Base-by-base conservation (phyloP, 108 stramenopile species). In the Stephanodiscus triporus region DNA sequence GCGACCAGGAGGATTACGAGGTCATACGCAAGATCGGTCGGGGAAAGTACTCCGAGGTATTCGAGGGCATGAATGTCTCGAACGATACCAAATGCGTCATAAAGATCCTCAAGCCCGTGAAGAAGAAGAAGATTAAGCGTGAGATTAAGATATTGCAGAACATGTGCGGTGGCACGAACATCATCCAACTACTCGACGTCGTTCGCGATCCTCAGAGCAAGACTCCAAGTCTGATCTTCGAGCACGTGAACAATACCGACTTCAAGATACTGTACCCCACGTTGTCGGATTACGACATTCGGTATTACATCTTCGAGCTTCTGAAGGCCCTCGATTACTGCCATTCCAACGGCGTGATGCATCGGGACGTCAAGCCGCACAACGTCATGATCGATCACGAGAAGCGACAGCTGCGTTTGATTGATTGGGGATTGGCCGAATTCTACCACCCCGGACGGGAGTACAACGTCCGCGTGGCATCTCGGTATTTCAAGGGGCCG, bases 371-470 rank as follows among this genome's bases (percentile, higher is more conserved):
- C 65, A 99, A 99, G 85, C 99, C 99, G 17, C 98, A 99, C 90
- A 99, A 99, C 78, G 97, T 99, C 73, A 98, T 99, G 97, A 99
- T 99, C 77, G 98, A 99, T 83, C 98, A 99, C 78, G 97, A 97
- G 58, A 95, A 97, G 71, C 82, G 98, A 45, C 93, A 98, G 87
- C 87, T 99, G 32, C 89, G 99, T 26, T 83, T 99, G 47, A 99
- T 99, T 76, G 99, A 99, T 84, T 99, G 99, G 99, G 99, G 99
- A 30, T 89, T 99, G 53, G 99, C 99, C 1, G 99, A 99, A 84
- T 99, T 99, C 66, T 99, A 99, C 76, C 99, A 99, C 75, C 98
- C 97, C 4, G 99, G 99, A 68, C 77, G 98, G 40, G 99, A 99
- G 86, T 99, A 99, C 91, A 99, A 99, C 82, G 99, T 99, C 50